A percentile compares a stretch with the other conserved stretches of the same genome.
Evolutionary conservation across 2,329 filamentous ascomycete species (phyloP).

Genomic region (Phialophora tarda): DNA sequence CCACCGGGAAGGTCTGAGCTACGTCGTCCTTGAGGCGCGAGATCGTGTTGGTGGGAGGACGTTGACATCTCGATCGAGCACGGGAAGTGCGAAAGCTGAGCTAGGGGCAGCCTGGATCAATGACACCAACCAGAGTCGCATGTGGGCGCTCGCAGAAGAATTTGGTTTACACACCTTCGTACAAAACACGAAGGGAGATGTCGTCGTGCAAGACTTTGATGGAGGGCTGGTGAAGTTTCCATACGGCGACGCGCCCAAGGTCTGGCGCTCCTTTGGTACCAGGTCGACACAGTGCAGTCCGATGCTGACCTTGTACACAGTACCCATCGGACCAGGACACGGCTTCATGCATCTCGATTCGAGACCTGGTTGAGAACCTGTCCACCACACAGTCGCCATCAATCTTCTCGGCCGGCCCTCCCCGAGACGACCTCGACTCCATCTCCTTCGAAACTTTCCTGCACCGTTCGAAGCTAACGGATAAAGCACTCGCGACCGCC

Average conservation of each 20-base stretch:
- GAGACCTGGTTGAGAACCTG: slow-evolving; percentile 29
- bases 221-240: slow-evolving; percentile 42
- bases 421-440: slow-evolving; percentile 43
- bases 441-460: slow-evolving; percentile 50
- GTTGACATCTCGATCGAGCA: slow-evolving; percentile 44
- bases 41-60: slow-evolving; percentile 61
- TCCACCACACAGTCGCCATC: slow-evolving; percentile 27
- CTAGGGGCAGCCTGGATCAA: slow-evolving; percentile 49
- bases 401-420: slow-evolving; percentile 30
- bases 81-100: slow-evolving; percentile 44
- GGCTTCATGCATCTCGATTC: slow-evolving; percentile 31
- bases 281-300: neutral
- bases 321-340: slow-evolving; percentile 31
- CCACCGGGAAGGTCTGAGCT: slow-evolving; percentile 47
- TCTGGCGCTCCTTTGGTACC: neutral
- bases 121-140: slow-evolving; percentile 47
- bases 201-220: slow-evolving; percentile 43
- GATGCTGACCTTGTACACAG: slow-evolving; percentile 13
- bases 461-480: slow-evolving; percentile 40
- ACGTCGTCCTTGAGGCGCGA: slow-evolving; percentile 57
- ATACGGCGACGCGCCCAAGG: slow-evolving; percentile 43
- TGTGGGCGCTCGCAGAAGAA: slow-evolving; percentile 42
- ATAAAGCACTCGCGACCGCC: slow-evolving; percentile 43
- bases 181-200: slow-evolving; percentile 44
- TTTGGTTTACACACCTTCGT: slow-evolving; percentile 43